phyloP scores from a whole-genome alignment of 164 flowering plant species.

The Magnolia changhungtana region DNA sequence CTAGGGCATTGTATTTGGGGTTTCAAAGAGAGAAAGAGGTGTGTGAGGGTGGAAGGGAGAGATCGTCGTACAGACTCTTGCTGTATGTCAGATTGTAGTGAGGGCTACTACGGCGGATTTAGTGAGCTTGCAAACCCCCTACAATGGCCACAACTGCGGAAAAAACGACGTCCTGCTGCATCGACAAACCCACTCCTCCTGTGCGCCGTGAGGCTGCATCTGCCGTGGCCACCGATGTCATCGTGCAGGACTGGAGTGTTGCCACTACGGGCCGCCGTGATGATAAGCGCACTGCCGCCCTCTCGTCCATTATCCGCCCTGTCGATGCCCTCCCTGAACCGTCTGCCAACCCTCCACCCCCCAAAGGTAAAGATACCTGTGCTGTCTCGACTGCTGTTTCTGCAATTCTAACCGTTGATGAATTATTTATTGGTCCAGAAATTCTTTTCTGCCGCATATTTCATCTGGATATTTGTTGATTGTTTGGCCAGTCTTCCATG shows the following conservation, averaged over 20 bases:
- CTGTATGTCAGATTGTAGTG: constrained; percentile 79
- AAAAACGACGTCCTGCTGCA: constrained; percentile 60
- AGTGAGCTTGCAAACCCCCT: constrained; percentile 68
- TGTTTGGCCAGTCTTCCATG: no score
- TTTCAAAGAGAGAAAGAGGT: neutral
- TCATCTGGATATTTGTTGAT: no score
- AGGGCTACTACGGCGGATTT: constrained; percentile 61
- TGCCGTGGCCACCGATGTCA: constrained; percentile 13
- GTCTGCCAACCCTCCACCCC: constrained; percentile 30
- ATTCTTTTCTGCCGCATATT: no score
- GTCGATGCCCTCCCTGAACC: constrained; percentile 47
- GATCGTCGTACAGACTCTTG: constrained; percentile 20
- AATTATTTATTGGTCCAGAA: no score
- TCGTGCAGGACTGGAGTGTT: constrained; percentile 43
- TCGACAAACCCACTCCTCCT: constrained; percentile 2
- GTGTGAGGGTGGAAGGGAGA: constrained; percentile 10
- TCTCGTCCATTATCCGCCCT: constrained; percentile 37
- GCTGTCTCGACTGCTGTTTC: no score
- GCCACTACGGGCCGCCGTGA: constrained; percentile 26
- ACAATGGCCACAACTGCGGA: constrained; percentile 94
- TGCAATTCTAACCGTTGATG: no score
- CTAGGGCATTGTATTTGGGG: neutral
- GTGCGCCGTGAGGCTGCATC: constrained; percentile 16
- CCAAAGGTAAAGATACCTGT: constrained; percentile 11
- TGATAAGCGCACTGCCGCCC: constrained; percentile 25